Conservation (phyloP, 108 stramenopile genomes). For the Cyclotella baltica region DNA sequence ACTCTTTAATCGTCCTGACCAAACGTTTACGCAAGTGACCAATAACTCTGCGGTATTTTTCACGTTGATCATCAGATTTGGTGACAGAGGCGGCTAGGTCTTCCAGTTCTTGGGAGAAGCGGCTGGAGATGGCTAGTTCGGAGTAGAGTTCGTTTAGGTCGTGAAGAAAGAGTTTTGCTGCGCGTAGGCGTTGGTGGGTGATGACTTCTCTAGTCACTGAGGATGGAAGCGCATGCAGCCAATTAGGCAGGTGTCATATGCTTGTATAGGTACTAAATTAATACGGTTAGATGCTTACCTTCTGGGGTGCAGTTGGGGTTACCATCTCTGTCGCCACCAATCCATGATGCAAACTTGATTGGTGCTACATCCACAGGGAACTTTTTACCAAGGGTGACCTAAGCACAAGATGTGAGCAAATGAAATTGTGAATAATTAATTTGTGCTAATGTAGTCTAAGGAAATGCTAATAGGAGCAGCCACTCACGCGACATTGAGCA, state of each 20-base stretch:
- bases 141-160: slow-evolving; percentile 75
- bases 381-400: slow-evolving; percentile 65
- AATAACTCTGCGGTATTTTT: slow-evolving; percentile 88
- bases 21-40: slow-evolving; percentile 80
- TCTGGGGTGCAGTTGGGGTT: slow-evolving; percentile 96
- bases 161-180: slow-evolving; percentile 80
- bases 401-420: background rate
- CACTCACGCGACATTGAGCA: slow-evolving; percentile 68
- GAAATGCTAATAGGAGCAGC: too few relatives aligned
- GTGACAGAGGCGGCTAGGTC: slow-evolving; percentile 60
- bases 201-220: slow-evolving; percentile 93
- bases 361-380: slow-evolving; percentile 91
- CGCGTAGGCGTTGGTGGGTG: slow-evolving; percentile 81
- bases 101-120: slow-evolving; percentile 69
- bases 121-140: slow-evolving; percentile 73
- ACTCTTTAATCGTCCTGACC: slow-evolving; percentile 74
- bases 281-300: too few relatives aligned
- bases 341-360: slow-evolving; percentile 95
- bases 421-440: background rate
- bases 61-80: slow-evolving; percentile 56
- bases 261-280: too few relatives aligned
- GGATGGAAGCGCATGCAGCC: too few relatives aligned
- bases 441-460: background rate
- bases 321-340: slow-evolving; percentile 96
- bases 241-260: too few relatives aligned